Evolutionary conservation across 441 rosid genomes (phyloP), one percentile per base, ranked within the genome.

Genomic region (Euphorbia schlechtendalii): DNA sequence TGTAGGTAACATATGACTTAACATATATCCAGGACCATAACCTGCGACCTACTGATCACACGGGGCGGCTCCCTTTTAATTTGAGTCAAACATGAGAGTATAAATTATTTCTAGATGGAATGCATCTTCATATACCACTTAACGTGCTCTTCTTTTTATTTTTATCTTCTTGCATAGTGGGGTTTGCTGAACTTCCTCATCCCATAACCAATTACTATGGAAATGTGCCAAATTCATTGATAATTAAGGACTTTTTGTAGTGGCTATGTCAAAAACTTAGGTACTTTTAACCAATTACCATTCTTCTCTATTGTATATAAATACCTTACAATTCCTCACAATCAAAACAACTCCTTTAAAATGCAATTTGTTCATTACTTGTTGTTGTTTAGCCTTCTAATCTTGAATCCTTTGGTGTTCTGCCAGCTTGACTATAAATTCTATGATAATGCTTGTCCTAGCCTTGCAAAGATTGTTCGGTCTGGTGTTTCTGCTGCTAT

Each of bases 371-470:
- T 68, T 67, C 63, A 64, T 56, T n/a, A n/a, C n/a, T n/a, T n/a
- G n/a, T 65, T 77, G 43, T 66, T 81, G 56, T 71, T 46, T 15
- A 1, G 49, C 66, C 12, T 74, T 62, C 32, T 78, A 18, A 27
- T 81, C 43, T 67, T 77, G 30, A 28, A 66, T 70, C 65, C 71
- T 1, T 41, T 74, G 0, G 81, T 79, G 13, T 64, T 66, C 49
- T 75, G 76, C 72, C 89, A 84, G 69, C 92, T 86, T 48, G 82
- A 82, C 63, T 82, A 76, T 28, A 79, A 27, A 45, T 86, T 66
- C 77, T 86, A 86, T 22, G 82, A 70, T 49, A 14, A 32, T 11
- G 17, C 77, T 61, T 86, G 92, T 70, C 89, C 92, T 3, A 60
- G 15, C 56, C 74, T 84, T 51, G 64, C 68, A 1, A 74, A 14